Evolutionary conservation across 208 protist species (phyloP).

Genomic region (Leptomonas seymouri): DNA sequence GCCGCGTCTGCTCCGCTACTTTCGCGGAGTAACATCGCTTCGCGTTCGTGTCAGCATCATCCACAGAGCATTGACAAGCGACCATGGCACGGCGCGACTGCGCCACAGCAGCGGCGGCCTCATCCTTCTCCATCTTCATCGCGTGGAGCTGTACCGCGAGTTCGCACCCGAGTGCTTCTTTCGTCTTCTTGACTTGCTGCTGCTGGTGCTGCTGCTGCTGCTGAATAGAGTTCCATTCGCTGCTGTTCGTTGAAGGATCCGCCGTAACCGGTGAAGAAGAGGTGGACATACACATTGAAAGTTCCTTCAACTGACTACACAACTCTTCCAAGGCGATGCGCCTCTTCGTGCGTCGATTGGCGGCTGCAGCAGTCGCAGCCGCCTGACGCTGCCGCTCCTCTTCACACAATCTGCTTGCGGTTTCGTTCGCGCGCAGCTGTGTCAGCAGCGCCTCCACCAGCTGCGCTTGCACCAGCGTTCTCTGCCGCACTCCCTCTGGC

Average conservation of each 20-base stretch:
- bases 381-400: neutral
- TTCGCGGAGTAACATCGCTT: neutral
- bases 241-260: too few species aligned
- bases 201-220: too few species aligned
- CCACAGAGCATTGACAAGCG: neutral
- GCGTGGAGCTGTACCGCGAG: constrained; percentile 10
- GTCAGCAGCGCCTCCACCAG: constrained; percentile 11
- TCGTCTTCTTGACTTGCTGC: neutral
- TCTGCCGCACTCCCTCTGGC: neutral
- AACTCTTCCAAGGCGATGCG: constrained; percentile 1
- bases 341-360: neutral
- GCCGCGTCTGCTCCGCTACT: neutral
- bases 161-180: constrained; percentile 4
- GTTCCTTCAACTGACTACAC: neutral
- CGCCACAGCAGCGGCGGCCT: constrained; percentile 5
- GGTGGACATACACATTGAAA: neutral
- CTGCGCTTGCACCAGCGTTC: neutral
- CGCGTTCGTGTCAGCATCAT: neutral
- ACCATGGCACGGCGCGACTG: neutral
- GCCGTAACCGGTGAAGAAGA: neutral
- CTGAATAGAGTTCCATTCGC: neutral
- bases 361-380: neutral
- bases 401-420: neutral
- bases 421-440: neutral
- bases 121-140: constrained; percentile 9